Evolutionary conservation across 1,284 basidiomycete genomes (phyloP), one percentile per base, ranked within the genome.

Genomic region (Cerrena zonata): DNA sequence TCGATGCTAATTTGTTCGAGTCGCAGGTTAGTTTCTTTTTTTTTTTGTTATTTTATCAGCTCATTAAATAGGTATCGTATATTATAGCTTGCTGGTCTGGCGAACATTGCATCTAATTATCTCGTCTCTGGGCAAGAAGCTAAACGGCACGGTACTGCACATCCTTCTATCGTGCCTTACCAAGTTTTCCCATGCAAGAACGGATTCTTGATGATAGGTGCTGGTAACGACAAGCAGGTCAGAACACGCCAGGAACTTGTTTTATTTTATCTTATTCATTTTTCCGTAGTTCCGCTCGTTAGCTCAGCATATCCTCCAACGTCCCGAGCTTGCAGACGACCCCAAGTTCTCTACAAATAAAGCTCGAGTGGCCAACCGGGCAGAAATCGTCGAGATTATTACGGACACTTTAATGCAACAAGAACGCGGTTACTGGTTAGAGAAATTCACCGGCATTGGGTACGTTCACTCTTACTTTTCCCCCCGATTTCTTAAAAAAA

Each of bases 21-120:
- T 82, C 83, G 11, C 91, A 92, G 72, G 89, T 88, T 57, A 50
- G 27, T 34, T 19, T 18, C 11, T 23, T 5, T 48, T 43, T 18
- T 41, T 7, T 7, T 34, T 34, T 34, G 30, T 34, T 22, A 11
- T 43, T 52, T 58, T 30, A 59, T 61, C 40, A 60, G 67, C 11
- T 27, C n/a, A n/a, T 53, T 55, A n/a, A n/a, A n/a, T 47, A 41
- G 25, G n/a, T 25, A 27, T n/a, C 22, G 18, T 36, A 47, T 54
- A 49, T 7, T 53, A 23, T 66, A 94, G 86, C 81, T 97, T 49
- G 93, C 94, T 5, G 90, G 89, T 5, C 78, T 97, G 4, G 93
- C 86, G 1, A 97, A 97, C 65, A 92, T 98, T 52, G 94, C 89
- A 3, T 90, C 89, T 11, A 96, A 94, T 70, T 96, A 93, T 71